phyloP scores from a whole-genome alignment of 1,284 basidiomycete species.

The Fomitopsis palustris region DNA sequence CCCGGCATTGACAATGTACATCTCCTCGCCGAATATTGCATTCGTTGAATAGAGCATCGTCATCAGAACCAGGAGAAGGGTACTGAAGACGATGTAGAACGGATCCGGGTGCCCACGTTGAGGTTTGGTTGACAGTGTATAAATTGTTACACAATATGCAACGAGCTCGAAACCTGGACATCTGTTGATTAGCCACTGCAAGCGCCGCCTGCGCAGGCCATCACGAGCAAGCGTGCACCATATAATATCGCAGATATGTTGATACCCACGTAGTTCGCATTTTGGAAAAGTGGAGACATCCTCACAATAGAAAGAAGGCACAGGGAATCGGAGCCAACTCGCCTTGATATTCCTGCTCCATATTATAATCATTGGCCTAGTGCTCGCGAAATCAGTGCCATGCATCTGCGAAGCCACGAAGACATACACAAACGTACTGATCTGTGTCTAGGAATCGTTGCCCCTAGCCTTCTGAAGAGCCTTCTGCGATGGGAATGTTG shows the following conservation, averaged over 20 bases:
- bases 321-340: no score
- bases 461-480: no score
- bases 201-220: no score
- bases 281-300: slow-evolving; percentile 11
- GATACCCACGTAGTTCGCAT: slow-evolving; percentile 24
- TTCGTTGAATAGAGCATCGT: slow-evolving; percentile 15
- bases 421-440: no score
- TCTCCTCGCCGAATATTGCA: slow-evolving; percentile 14
- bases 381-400: no score
- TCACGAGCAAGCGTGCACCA: no score
- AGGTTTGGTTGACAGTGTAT: slow-evolving; percentile 8
- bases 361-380: no score
- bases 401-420: no score
- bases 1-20: slow-evolving; percentile 16
- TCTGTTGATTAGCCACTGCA: background rate
- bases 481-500: no score
- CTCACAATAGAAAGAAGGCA: no score
- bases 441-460: no score
- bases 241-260: slow-evolving; percentile 23
- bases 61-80: slow-evolving; percentile 10
- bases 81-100: slow-evolving; percentile 11
- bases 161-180: slow-evolving; percentile 22
- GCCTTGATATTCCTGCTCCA: no score
- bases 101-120: background rate
- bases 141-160: slow-evolving; percentile 18